These are phyloP conservation scores for Parachaetomium inaequale DNA, from an alignment of 495 filamentous ascomycete genomes.

Conservation along the genomic window DNA sequence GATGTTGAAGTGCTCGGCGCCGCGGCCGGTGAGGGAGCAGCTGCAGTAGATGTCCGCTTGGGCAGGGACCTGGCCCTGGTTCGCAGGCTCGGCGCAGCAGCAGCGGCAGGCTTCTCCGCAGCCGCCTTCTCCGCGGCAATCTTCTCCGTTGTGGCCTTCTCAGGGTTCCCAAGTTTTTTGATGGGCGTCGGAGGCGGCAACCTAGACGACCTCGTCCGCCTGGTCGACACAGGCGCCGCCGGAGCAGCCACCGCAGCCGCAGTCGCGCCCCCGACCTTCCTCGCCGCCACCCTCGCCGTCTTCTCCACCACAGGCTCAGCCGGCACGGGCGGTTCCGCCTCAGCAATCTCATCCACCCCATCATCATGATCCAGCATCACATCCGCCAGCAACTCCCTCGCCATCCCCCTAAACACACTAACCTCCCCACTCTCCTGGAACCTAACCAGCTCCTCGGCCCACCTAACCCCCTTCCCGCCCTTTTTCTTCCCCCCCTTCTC, in stretches of 20 bases:
- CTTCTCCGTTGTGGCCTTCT: conserved; percentile 1
- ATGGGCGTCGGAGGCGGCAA: conserved; percentile 25
- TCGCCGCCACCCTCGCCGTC: conserved; percentile 1
- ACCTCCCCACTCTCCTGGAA: conserved; percentile 23
- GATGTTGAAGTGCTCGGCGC: conserved; percentile 7
- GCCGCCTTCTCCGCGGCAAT: conserved; percentile 3
- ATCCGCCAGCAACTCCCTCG: conserved; percentile 3
- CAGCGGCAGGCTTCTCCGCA: conserved; percentile 1
- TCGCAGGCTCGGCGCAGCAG: neutral
- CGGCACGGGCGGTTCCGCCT: conserved; percentile 7
- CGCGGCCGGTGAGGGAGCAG: neutral
- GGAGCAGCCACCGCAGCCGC: neutral
- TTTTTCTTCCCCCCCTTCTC: conserved; percentile 21
- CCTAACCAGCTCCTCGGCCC: conserved; percentile 31
- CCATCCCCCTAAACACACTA: neutral
- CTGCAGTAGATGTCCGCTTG: neutral
- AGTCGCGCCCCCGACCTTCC: neutral
- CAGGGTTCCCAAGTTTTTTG: conserved; percentile 7
- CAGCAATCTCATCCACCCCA: conserved; percentile 17
- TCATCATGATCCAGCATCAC: conserved; percentile 7
- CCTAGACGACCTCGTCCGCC: conserved; percentile 25
- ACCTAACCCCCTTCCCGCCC: conserved; percentile 29
- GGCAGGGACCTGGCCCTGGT: conserved; percentile 3
- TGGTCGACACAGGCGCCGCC: neutral
- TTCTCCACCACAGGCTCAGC: neutral